A percentile compares a stretch with the other conserved stretches of the same genome.
These are phyloP conservation scores for Rosa multiflora DNA, from an alignment of 306 rosid genomes.

Conservation along the genomic window DNA sequence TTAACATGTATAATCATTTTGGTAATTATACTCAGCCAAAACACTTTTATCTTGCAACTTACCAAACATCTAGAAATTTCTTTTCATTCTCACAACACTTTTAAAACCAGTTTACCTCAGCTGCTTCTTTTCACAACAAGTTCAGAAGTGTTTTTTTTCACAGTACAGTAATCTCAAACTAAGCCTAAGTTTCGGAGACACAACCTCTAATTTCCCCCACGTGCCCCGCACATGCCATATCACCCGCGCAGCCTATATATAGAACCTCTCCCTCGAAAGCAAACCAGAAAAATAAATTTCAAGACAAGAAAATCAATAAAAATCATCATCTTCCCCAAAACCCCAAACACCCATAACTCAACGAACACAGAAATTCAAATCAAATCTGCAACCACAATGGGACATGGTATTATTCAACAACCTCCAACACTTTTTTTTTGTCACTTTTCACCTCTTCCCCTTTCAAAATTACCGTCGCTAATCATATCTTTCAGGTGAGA, in stretches of 20 bases:
- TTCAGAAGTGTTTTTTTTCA: too few relatives aligned
- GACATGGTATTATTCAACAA: slow-evolving; percentile 3
- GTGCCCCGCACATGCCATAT: not conserved
- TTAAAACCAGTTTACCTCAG: too few relatives aligned
- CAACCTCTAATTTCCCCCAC: not conserved
- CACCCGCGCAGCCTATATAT: not conserved
- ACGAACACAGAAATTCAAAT: not conserved
- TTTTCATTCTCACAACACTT: too few relatives aligned
- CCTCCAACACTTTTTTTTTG: not conserved
- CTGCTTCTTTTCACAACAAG: too few relatives aligned
- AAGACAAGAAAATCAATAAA: not conserved
- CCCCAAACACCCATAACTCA: not conserved
- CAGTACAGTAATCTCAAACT: too few relatives aligned
- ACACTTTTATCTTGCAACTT: too few relatives aligned
- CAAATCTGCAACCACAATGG: not conserved
- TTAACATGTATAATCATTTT: too few relatives aligned
- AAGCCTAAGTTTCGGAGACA: too few relatives aligned
- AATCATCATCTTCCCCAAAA: not conserved
- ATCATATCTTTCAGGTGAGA: slow-evolving; percentile 49
- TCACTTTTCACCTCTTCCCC: too few relatives aligned
- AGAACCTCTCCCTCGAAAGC: not conserved
- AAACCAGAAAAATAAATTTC: not conserved
- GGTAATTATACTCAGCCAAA: too few relatives aligned
- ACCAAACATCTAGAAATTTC: too few relatives aligned
- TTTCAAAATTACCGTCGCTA: not conserved